A percentile compares a stretch with the other conserved stretches of the same genome.
phyloP scores from a whole-genome alignment of 2,329 filamentous ascomycete species.

The Pseudogymnoascus pannorum region DNA sequence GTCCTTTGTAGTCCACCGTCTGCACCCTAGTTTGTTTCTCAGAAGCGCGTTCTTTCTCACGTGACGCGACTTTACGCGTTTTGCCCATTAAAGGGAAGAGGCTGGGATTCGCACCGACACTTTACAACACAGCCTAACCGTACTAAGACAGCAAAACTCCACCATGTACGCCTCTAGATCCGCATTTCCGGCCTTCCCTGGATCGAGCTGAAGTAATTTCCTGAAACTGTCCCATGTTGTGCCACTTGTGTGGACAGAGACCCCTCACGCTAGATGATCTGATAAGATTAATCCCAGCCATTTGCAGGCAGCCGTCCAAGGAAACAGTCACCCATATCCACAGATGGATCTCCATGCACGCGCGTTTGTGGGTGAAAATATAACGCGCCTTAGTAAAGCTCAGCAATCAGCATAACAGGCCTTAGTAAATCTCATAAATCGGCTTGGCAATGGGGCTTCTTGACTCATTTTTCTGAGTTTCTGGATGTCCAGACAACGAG shows the following conservation, averaged over 20 bases:
- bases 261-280: constrained; percentile 8
- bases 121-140: neutral
- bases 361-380: neutral
- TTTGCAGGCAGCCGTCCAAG: neutral
- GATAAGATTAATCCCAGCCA: neutral
- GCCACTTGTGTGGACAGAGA: constrained; percentile 2
- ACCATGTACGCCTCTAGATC: neutral
- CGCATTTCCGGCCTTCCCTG: neutral
- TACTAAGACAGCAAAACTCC: neutral
- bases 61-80: constrained; percentile 10
- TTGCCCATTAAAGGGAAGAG: constrained; percentile 5
- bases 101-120: constrained; percentile 7
- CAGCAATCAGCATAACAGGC: neutral
- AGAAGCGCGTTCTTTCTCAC: neutral
- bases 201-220: constrained; percentile 1
- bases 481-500: neutral
- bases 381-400: neutral
- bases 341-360: neutral
- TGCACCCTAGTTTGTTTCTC: constrained; percentile 8
- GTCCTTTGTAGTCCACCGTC: constrained; percentile 10
- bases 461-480: neutral
- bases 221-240: constrained; percentile 6
- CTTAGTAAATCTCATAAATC: neutral
- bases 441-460: neutral
- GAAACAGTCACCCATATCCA: neutral